phyloP scores from a whole-genome alignment of 2,329 filamentous ascomycete species.

The Plenodomus lindquistii region DNA sequence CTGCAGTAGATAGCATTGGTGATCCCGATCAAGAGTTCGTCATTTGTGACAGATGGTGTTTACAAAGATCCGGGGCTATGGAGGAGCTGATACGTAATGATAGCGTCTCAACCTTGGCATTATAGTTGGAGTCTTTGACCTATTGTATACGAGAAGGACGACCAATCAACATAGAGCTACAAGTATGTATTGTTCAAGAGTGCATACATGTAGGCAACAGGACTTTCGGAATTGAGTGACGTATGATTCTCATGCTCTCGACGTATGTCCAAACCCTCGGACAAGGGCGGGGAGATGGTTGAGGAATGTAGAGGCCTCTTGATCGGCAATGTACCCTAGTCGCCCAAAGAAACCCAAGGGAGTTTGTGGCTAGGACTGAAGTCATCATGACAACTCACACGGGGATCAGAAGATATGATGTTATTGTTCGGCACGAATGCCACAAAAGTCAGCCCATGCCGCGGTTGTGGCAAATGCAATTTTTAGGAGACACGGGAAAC shows the following conservation, averaged over 20 bases:
- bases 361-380: constrained; percentile 10
- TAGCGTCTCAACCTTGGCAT: too few relatives aligned
- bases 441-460: constrained; percentile 16
- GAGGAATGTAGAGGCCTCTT: neutral
- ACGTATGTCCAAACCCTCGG: constrained; percentile 1
- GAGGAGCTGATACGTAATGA: too few relatives aligned
- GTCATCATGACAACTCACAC: constrained; percentile 9
- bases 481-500: constrained; percentile 11
- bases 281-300: neutral
- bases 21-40: neutral
- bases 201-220: too few relatives aligned
- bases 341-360: constrained; percentile 15
- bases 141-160: too few relatives aligned
- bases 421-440: constrained; percentile 10
- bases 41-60: neutral
- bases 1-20: neutral
- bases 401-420: too few relatives aligned
- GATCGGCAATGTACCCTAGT: neutral
- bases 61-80: neutral
- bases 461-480: constrained; percentile 19
- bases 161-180: too few relatives aligned
- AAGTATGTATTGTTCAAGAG: too few relatives aligned
- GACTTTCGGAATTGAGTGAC: too few relatives aligned
- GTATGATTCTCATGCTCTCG: too few relatives aligned
- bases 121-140: too few relatives aligned